Evolutionary conservation across 306 rosid genomes (phyloP).

Genomic region (Notholithocarpus densiflorus): DNA sequence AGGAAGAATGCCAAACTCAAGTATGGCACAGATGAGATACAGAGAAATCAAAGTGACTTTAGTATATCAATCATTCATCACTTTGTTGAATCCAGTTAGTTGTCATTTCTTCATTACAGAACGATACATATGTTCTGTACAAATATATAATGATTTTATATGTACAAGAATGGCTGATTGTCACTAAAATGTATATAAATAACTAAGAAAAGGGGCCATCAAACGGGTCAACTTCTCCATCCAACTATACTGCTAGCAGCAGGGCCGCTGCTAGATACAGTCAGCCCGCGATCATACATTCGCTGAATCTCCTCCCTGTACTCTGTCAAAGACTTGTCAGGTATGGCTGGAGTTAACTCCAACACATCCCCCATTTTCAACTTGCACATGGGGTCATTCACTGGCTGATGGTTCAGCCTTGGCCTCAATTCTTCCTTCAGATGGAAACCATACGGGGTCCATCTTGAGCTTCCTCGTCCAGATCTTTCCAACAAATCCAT

Average conservation of each 20-base stretch:
- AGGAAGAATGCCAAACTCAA: background rate
- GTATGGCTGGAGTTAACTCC: slow-evolving; percentile 79
- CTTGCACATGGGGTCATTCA: slow-evolving; percentile 65
- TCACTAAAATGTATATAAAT: slow-evolving; percentile 7
- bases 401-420: slow-evolving; percentile 70
- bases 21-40: background rate
- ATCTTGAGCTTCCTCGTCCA: slow-evolving; percentile 65
- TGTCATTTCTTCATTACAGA: slow-evolving; percentile 27
- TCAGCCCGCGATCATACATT: slow-evolving; percentile 72
- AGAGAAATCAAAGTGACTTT: background rate
- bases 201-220: slow-evolving; percentile 2
- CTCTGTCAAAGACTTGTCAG: slow-evolving; percentile 69
- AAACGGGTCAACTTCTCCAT: slow-evolving; percentile 50
- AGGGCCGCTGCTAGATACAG: slow-evolving; percentile 45
- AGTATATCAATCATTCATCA: slow-evolving; percentile 21
- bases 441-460: slow-evolving; percentile 73
- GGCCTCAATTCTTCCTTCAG: slow-evolving; percentile 92
- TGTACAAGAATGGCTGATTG: slow-evolving; percentile 26
- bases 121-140: slow-evolving; percentile 42
- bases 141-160: slow-evolving; percentile 22
- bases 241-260: slow-evolving; percentile 54
- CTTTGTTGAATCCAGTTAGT: slow-evolving; percentile 41
- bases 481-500: slow-evolving; percentile 66
- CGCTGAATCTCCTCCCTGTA: slow-evolving; percentile 96
- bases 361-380: slow-evolving; percentile 94